Base-by-base conservation (phyloP, 2,329 filamentous ascomycete species). In the Setomelanomma holmii region DNA sequence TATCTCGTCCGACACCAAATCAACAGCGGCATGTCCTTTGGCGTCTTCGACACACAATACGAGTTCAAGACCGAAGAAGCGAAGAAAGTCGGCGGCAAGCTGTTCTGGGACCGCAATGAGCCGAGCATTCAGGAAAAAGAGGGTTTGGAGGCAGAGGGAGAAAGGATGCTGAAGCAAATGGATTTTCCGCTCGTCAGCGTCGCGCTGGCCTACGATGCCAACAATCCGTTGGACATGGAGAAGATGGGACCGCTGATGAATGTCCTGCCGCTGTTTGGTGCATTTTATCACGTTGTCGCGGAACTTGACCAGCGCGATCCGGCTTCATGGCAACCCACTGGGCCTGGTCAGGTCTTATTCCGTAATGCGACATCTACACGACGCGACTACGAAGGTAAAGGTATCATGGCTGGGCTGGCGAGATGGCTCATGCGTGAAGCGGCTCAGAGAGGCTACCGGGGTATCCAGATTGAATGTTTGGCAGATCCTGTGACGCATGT, bases 11-110 rank as follows among this genome's bases (percentile, higher is more conserved):
- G 51, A 5, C 70, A 76, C 50, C 69, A 74, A 48, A 66, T 77
- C 51, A 47, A 64, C 27, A 73, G 67, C 1, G 71, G 69, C 2
- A 46, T 73, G 3, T 72, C 67, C 34, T 75, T 67, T 54, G 75
- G 74, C 45, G 72, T 77, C 27, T 76, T 75, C 61, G 75, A 77
- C 57, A 73, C 66, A 7, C 60, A 75, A 35, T 77, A 76, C 55
- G 30, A 56, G 17, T 77, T 66, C 69, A 75, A 71, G 45, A 62
- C 61, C 2, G 51, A 65, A 5, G 63, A 72, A 20, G 73, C 68
- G 23, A 60, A 53, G 17, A 54, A 64, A 12, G 50, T 51, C 1
- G 66, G 55, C 11, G 71, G 70, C 4, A 63, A 60, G 21, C 48
- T 68, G 1, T 67, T 64, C 56, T 73, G 68, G 64, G 61, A 70